phyloP scores from a whole-genome alignment of 1,284 basidiomycete genomes.

The Gomphus sp. region DNA sequence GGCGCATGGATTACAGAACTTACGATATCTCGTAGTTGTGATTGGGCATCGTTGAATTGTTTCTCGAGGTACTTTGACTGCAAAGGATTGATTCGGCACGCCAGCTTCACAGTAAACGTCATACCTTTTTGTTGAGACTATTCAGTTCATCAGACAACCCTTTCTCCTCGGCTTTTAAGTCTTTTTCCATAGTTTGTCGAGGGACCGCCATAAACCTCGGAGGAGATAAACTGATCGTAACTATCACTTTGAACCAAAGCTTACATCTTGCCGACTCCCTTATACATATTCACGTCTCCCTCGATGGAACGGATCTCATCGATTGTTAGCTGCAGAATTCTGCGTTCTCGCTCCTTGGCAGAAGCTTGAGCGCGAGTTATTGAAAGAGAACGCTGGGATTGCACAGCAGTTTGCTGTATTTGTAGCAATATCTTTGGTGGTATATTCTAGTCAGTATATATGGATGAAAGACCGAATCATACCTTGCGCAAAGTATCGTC shows the following conservation, averaged over 20 bases:
- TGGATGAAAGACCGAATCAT: neutral
- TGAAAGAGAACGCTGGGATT: slow-evolving; percentile 69
- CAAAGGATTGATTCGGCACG: neutral
- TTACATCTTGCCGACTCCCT: slow-evolving; percentile 88
- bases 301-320: slow-evolving; percentile 61
- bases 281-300: slow-evolving; percentile 71
- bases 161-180: slow-evolving; percentile 69
- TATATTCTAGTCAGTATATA: neutral
- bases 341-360: slow-evolving; percentile 76
- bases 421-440: slow-evolving; percentile 70
- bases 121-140: slow-evolving; percentile 74
- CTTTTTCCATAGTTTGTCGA: slow-evolving; percentile 65
- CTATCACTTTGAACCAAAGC: slow-evolving; percentile 17
- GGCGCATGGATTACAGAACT: slow-evolving; percentile 20
- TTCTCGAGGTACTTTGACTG: slow-evolving; percentile 87
- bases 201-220: slow-evolving; percentile 86
- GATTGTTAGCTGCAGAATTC: slow-evolving; percentile 81
- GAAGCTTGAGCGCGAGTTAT: slow-evolving; percentile 65
- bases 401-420: slow-evolving; percentile 79
- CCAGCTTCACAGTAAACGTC: slow-evolving; percentile 4
- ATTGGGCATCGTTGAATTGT: slow-evolving; percentile 82
- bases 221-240: neutral
- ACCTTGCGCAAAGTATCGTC: slow-evolving; percentile 87
- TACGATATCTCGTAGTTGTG: slow-evolving; percentile 81
- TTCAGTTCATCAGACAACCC: slow-evolving; percentile 73